Evolutionary conservation across 2,329 filamentous ascomycete genomes (phyloP).

Genomic region (Fusarium scirpi): DNA sequence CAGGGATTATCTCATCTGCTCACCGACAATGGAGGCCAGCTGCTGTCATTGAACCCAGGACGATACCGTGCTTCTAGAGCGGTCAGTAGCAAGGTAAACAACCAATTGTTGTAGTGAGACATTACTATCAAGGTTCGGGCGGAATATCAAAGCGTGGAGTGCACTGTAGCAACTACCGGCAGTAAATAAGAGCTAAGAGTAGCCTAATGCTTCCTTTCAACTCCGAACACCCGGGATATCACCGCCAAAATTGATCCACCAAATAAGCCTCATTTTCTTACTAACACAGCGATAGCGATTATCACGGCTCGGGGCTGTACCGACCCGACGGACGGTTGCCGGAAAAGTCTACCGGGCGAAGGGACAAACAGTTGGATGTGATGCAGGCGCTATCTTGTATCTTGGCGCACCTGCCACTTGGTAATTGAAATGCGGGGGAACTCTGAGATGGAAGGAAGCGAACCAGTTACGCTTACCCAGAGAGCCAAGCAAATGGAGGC

Average conservation of each 20-base stretch:
- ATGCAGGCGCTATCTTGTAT: background rate
- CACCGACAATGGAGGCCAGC: background rate
- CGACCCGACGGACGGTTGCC: slow-evolving; percentile 31
- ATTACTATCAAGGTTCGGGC: background rate
- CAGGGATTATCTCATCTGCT: background rate
- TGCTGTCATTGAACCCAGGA: background rate
- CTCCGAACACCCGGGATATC: slow-evolving; percentile 38
- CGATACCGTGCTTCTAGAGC: background rate
- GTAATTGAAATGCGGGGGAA: slow-evolving; percentile 29
- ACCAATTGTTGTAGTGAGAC: background rate
- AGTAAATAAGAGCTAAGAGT: background rate
- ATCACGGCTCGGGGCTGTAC: slow-evolving; percentile 21
- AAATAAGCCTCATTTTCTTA: slow-evolving; percentile 8
- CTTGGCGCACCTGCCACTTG: background rate
- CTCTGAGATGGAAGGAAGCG: slow-evolving; percentile 8
- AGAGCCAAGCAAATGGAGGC: slow-evolving; percentile 11
- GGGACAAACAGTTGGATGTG: slow-evolving; percentile 6
- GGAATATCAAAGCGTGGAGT: background rate
- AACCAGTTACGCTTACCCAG: slow-evolving; percentile 23
- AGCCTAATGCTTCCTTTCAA: slow-evolving; percentile 6
- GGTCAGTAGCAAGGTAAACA: background rate
- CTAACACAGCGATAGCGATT: background rate
- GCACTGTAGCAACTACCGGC: slow-evolving; percentile 4
- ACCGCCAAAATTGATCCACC: slow-evolving; percentile 9
- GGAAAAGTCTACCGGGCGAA: slow-evolving; percentile 31